Conservation (phyloP, 2,329 filamentous ascomycete species). For the Beauveria australis region DNA sequence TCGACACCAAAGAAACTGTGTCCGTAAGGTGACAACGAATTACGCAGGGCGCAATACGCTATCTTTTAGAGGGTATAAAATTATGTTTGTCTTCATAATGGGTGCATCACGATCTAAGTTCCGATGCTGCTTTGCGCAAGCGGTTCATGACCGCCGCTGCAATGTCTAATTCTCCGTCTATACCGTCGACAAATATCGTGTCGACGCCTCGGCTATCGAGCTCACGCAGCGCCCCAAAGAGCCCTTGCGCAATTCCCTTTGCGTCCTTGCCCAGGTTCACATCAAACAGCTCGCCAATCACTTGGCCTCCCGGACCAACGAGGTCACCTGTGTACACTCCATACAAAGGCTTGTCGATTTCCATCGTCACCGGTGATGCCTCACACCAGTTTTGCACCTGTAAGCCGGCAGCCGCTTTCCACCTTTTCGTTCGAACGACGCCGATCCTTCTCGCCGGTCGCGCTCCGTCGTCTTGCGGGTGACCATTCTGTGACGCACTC, state of each 20-base stretch:
- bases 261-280: constrained; percentile 64
- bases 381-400: constrained; percentile 19
- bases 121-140: constrained; percentile 66
- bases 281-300: constrained; percentile 49
- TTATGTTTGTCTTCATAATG: constrained; percentile 20
- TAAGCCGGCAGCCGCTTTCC: constrained; percentile 38
- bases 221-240: constrained; percentile 82
- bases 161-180: constrained; percentile 69
- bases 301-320: constrained; percentile 22
- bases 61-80: constrained; percentile 15
- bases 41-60: background rate
- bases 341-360: constrained; percentile 25
- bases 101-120: constrained; percentile 41
- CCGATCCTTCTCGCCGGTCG: constrained; percentile 31
- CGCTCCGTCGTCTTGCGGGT: constrained; percentile 7
- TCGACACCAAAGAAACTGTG: background rate
- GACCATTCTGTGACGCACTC: constrained; percentile 17
- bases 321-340: constrained; percentile 35
- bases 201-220: constrained; percentile 74
- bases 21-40: background rate
- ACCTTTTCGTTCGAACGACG: constrained; percentile 47
- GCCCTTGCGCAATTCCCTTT: constrained; percentile 68
- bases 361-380: constrained; percentile 16
- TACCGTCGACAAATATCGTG: constrained; percentile 84
- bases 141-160: constrained; percentile 83